Conservation (phyloP, 2,329 filamentous ascomycete genomes). For the Colletotrichum endophyticum region DNA sequence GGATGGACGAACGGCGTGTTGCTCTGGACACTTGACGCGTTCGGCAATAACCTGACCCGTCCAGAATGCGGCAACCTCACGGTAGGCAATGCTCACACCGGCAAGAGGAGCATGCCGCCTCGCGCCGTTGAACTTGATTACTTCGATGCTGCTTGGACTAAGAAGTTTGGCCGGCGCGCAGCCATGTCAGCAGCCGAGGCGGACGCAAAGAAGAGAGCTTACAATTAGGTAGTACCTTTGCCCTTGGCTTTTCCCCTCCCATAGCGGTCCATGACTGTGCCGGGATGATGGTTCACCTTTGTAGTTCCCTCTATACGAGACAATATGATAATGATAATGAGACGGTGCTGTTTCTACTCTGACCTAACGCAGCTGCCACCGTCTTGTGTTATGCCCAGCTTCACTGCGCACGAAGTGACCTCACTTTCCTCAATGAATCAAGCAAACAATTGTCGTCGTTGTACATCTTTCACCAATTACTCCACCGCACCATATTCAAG, state of each 20-base stretch:
- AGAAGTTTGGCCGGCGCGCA: conserved; percentile 45
- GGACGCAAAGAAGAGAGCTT: background rate
- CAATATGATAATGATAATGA: background rate
- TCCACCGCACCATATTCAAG: background rate
- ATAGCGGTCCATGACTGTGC: background rate
- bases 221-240: no score
- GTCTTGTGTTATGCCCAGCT: background rate
- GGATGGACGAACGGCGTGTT: conserved; percentile 75
- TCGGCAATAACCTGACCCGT: conserved; percentile 57
- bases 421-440: background rate
- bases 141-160: conserved; percentile 52
- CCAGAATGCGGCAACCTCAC: conserved; percentile 61
- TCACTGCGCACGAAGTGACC: background rate
- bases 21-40: conserved; percentile 69
- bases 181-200: background rate
- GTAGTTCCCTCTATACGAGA: background rate
- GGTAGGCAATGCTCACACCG: conserved; percentile 38
- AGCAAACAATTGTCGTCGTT: background rate
- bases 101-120: conserved; percentile 31
- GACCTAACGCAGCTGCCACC: background rate
- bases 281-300: background rate
- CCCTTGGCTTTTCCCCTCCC: background rate
- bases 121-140: conserved; percentile 51
- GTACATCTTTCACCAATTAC: background rate
- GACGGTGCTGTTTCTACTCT: background rate